These are phyloP conservation scores for Colletotrichum nymphaeae DNA, from an alignment of 2,329 filamentous ascomycete genomes.

Conservation along the genomic window DNA sequence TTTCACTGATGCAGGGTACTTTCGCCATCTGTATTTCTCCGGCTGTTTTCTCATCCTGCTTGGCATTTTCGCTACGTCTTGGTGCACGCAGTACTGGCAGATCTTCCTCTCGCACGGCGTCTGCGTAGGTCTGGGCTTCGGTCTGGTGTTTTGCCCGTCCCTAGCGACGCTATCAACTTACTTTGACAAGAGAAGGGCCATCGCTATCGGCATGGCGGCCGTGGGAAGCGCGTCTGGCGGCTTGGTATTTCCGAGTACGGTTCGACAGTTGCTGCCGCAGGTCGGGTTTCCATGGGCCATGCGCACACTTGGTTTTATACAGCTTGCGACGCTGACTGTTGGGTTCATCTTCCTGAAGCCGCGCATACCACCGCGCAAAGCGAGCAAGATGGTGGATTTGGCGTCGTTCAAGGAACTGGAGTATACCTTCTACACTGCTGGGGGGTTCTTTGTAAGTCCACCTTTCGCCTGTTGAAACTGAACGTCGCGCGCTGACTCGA, in stretches of 20 bases:
- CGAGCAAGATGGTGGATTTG: conserved; percentile 55
- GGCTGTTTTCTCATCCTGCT: conserved; percentile 53
- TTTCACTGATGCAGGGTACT: conserved; percentile 56
- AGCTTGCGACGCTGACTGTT: conserved; percentile 52
- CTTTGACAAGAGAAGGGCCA: conserved; percentile 63
- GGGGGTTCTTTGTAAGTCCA: conserved; percentile 27
- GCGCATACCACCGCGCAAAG: conserved; percentile 51
- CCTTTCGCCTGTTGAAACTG: not conserved
- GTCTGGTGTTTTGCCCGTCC: conserved; percentile 67
- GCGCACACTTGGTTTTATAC: conserved; percentile 59
- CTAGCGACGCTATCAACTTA: conserved; percentile 72
- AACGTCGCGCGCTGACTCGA: conserved; percentile 27
- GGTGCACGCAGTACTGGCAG: conserved; percentile 59
- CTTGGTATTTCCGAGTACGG: conserved; percentile 58
- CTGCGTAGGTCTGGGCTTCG: conserved; percentile 62
- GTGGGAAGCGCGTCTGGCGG: conserved; percentile 67
- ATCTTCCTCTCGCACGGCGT: conserved; percentile 61
- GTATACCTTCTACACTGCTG: conserved; percentile 24
- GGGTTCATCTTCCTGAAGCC: conserved; percentile 53
- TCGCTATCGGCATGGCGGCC: conserved; percentile 70
- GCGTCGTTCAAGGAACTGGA: conserved; percentile 53
- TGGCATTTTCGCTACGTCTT: conserved; percentile 57
- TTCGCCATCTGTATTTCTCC: conserved; percentile 49
- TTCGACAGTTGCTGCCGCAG: conserved; percentile 50
- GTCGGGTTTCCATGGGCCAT: conserved; percentile 68